A percentile compares a stretch with the other conserved stretches of the same genome.
Conservation (phyloP, 495 filamentous ascomycete genomes). For the Xylaria flabelliformis region DNA sequence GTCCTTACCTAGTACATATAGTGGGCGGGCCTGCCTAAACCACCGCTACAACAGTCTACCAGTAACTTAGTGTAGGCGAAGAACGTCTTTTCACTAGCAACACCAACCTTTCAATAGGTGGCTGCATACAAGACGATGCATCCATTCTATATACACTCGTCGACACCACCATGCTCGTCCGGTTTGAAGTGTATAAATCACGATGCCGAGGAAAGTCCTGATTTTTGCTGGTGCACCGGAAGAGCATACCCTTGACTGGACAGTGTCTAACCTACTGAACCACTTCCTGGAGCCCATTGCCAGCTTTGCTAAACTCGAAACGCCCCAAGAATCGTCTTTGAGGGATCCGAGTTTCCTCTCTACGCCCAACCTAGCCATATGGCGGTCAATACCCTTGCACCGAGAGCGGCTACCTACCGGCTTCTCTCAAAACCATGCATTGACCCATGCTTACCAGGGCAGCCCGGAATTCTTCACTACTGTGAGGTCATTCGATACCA, state of each 20-base stretch:
- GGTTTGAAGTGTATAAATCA: conserved; percentile 15
- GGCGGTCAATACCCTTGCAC: conserved; percentile 55
- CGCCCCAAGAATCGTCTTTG: conserved; percentile 6
- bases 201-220: conserved; percentile 57
- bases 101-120: background rate
- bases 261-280: conserved; percentile 55
- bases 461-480: conserved; percentile 59
- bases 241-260: conserved; percentile 60
- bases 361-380: conserved; percentile 42
- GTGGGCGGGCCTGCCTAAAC: background rate
- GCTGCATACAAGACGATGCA: no score
- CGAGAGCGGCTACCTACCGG: conserved; percentile 47
- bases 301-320: conserved; percentile 48
- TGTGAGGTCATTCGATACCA: conserved; percentile 43
- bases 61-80: background rate
- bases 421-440: conserved; percentile 55
- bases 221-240: conserved; percentile 71
- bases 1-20: background rate
- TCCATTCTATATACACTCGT: background rate
- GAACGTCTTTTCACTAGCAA: background rate
- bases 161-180: conserved; percentile 9
- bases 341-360: conserved; percentile 33
- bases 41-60: background rate
- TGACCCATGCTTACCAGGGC: conserved; percentile 35
- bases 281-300: conserved; percentile 52